phyloP scores from a whole-genome alignment of 2,329 filamentous ascomycete genomes.

The Colletotrichum orbiculare region DNA sequence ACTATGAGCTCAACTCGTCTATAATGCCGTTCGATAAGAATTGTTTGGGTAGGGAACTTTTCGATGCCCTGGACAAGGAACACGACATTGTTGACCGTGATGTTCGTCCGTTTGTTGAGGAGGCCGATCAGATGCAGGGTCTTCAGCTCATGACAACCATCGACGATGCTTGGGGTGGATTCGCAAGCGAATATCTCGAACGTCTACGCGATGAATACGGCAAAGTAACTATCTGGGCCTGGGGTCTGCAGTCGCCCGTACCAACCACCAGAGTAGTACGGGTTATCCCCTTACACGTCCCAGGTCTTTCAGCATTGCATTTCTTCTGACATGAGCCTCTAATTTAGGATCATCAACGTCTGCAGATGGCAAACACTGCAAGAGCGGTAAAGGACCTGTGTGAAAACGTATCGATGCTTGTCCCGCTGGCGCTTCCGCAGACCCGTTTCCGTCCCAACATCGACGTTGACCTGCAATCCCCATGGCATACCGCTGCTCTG shows the following conservation, averaged over 20 bases:
- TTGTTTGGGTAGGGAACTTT: conserved; percentile 79
- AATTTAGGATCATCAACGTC: conserved; percentile 65
- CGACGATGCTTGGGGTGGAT: conserved; percentile 86
- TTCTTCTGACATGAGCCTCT: conserved; percentile 6
- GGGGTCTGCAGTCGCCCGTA: conserved; percentile 78
- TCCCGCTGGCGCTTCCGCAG: conserved; percentile 78
- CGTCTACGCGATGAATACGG: conserved; percentile 89
- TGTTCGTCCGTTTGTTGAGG: conserved; percentile 86
- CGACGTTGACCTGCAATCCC: conserved; percentile 69
- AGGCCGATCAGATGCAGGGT: conserved; percentile 92
- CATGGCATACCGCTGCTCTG: conserved; percentile 85
- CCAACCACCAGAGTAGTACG: conserved; percentile 24
- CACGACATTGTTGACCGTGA: conserved; percentile 93
- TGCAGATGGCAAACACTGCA: conserved; percentile 79
- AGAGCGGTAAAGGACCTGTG: conserved; percentile 76
- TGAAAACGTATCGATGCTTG: conserved; percentile 78
- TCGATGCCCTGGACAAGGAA: conserved; percentile 77
- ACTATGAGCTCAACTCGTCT: conserved; percentile 84
- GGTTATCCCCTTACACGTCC: neutral
- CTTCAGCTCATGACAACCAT: conserved; percentile 79
- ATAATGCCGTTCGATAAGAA: conserved; percentile 87
- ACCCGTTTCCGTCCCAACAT: conserved; percentile 66
- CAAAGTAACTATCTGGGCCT: conserved; percentile 87
- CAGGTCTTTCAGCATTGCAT: neutral
- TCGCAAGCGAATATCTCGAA: conserved; percentile 78